These are phyloP conservation scores for Wickerhamiella musiphila DNA, from an alignment of 805 yeast species.

Conservation along the genomic window DNA sequence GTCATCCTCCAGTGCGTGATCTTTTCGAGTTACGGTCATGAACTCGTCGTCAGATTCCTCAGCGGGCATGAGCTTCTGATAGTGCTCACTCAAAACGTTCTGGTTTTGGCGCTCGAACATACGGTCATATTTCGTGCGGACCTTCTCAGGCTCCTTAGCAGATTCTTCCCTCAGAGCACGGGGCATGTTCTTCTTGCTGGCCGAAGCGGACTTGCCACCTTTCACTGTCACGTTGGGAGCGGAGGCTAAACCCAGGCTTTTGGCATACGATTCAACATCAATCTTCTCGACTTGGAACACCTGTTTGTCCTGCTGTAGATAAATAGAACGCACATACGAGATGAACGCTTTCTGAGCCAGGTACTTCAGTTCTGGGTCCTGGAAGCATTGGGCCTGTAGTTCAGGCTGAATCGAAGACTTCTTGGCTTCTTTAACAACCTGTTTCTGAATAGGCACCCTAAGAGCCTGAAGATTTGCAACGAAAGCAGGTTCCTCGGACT, in stretches of 20 bases:
- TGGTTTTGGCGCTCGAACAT: constrained; percentile 94
- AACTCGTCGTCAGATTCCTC: constrained; percentile 33
- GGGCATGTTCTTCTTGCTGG: constrained; percentile 49
- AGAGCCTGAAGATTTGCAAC: constrained; percentile 41
- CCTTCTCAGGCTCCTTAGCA: constrained; percentile 27
- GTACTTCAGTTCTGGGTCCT: constrained; percentile 81
- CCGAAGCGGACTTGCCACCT: constrained; percentile 28
- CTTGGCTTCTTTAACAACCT: constrained; percentile 60
- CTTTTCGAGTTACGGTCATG: constrained; percentile 59
- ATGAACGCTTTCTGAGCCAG: constrained; percentile 92
- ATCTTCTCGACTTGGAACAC: constrained; percentile 62
- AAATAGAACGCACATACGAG: constrained; percentile 72
- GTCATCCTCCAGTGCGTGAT: constrained; percentile 50
- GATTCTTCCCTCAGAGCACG: constrained; percentile 39
- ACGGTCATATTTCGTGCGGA: constrained; percentile 77
- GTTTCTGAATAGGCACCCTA: constrained; percentile 50
- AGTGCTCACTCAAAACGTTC: constrained; percentile 78
- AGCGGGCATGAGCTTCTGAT: constrained; percentile 37
- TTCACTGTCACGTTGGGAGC: constrained; percentile 80
- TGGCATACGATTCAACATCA: constrained; percentile 72
- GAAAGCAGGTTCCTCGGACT: constrained; percentile 70
- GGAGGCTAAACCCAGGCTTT: constrained; percentile 83
- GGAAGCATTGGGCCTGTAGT: constrained; percentile 76
- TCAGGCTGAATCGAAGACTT: constrained; percentile 63
- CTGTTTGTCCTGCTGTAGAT: constrained; percentile 73